Evolutionary conservation across 352 stramenopile genomes (phyloP).

Genomic region (Ochromonadaceae sp.): DNA sequence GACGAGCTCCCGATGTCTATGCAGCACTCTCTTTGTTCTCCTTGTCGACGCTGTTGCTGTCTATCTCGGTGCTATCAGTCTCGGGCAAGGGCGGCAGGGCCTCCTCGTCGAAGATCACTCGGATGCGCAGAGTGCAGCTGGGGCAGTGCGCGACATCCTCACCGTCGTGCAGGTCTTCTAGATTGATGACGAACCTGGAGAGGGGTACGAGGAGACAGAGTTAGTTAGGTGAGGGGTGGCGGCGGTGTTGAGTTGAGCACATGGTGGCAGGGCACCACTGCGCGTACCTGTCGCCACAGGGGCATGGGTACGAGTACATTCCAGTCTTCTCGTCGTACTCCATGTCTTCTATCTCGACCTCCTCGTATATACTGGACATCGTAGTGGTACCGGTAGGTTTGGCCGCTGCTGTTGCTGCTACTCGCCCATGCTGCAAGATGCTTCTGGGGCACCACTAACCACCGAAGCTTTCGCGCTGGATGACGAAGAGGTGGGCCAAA

Average conservation of each 20-base stretch:
- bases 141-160: slow-evolving; percentile 85
- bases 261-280: slow-evolving; percentile 12
- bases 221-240: background rate
- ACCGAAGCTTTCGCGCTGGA: too few species aligned
- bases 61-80: too few species aligned
- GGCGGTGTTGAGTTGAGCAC: background rate
- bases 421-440: too few species aligned
- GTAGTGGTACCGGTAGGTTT: too few species aligned
- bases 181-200: slow-evolving; percentile 43
- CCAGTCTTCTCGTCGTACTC: slow-evolving; percentile 76
- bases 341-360: slow-evolving; percentile 97
- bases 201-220: background rate
- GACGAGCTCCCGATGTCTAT: too few species aligned
- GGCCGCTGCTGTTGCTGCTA: too few species aligned
- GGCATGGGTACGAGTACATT: slow-evolving; percentile 91
- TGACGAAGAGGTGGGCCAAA: too few species aligned
- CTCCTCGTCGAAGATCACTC: slow-evolving; percentile 84
- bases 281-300: slow-evolving; percentile 82
- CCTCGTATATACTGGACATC: slow-evolving; percentile 71
- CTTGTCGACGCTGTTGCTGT: too few species aligned
- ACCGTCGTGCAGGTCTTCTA: slow-evolving; percentile 70
- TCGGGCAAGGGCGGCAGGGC: slow-evolving; percentile 32
- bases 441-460: too few species aligned
- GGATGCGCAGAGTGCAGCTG: slow-evolving; percentile 86
- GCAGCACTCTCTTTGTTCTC: too few species aligned